phyloP scores from a whole-genome alignment of 192 early-diverging fungal species.

The Podila minutissima region DNA sequence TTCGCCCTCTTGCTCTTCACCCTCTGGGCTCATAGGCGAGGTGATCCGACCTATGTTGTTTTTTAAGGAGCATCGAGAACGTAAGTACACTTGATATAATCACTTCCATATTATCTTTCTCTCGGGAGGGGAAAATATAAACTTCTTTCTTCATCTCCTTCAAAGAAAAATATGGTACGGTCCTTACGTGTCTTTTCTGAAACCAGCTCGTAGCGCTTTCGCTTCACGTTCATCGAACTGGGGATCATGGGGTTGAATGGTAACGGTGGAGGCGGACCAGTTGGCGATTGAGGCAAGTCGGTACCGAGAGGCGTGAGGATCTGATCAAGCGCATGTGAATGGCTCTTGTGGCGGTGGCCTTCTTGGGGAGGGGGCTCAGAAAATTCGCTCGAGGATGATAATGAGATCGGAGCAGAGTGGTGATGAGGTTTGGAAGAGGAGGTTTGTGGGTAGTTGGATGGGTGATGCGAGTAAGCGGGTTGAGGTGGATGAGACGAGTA shows the following conservation, averaged over 20 bases:
- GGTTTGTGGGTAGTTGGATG: neutral
- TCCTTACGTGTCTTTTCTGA: conserved; percentile 8
- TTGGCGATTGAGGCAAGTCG: conserved; percentile 13
- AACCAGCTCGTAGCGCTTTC: conserved; percentile 15
- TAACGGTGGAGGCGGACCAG: neutral
- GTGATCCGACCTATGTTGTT: conserved; percentile 4
- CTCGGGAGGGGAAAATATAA: too few relatives aligned
- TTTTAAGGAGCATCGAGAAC: too few relatives aligned
- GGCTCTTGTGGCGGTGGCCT: conserved; percentile 9
- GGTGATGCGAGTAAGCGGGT: neutral
- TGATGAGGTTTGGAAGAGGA: neutral
- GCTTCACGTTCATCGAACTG: conserved; percentile 6
- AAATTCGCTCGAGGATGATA: neutral
- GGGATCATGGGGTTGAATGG: neutral
- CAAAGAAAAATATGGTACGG: neutral
- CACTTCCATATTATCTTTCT: neutral
- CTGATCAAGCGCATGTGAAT: conserved; percentile 8
- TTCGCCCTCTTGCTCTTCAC: neutral
- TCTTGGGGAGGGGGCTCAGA: neutral
- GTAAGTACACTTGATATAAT: neutral
- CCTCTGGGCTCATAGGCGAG: conserved; percentile 18
- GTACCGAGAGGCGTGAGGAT: neutral
- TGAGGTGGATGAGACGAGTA: neutral
- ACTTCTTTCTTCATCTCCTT: neutral
- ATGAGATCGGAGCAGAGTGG: neutral